Base-by-base conservation (phyloP, 805 yeast genomes). In the Cyberlindnera mycetangii region DNA sequence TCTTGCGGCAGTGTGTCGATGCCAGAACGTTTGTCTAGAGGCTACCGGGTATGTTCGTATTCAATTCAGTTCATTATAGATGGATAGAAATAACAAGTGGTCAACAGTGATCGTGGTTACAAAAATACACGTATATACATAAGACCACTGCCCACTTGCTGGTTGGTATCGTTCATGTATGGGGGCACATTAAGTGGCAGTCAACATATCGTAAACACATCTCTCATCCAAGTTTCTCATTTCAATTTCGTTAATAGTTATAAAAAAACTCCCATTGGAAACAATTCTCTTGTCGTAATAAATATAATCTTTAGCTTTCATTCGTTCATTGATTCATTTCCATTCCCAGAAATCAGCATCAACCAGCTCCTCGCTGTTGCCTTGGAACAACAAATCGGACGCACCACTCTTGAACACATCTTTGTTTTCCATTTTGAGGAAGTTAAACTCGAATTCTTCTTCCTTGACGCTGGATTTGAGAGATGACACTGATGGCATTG, bases 391-490 rank as follows among this genome's bases (percentile, higher is more conserved):
- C 18, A 55, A 42, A 19, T 52, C 53, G 5, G 47, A 43, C 20
- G 50, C 45, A 16, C 42, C 47, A 17, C 30, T 41, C 28, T 45
- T 48, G 35, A 45, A 30, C 11, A 44, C 41, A 10, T 39, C 42
- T 21, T 31, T 36, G 34, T 35, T 40, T 28, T 58, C 55, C 36
- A 51, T 49, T 28, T 56, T 56, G 21, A 59, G 32, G 33, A 59
- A 58, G 40, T 50, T 50, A 45, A 59, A 59, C 32, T 57, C 59
- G 20, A 54, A 51, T 22, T 49, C 51, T 16, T 52, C 48, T 16
- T 48, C 53, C 20, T 41, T 41, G 39, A 39, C 39, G 42, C 33
- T 44, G 14, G n/a, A 31, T 24, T 36, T 49, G 10, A 21, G 35
- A 32, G n/a, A 32, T 3, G 41, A 35, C 4, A 43, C n/a, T 12